Conservation (phyloP, 257 asterid genomes). For the Knoxia roxburghii region DNA sequence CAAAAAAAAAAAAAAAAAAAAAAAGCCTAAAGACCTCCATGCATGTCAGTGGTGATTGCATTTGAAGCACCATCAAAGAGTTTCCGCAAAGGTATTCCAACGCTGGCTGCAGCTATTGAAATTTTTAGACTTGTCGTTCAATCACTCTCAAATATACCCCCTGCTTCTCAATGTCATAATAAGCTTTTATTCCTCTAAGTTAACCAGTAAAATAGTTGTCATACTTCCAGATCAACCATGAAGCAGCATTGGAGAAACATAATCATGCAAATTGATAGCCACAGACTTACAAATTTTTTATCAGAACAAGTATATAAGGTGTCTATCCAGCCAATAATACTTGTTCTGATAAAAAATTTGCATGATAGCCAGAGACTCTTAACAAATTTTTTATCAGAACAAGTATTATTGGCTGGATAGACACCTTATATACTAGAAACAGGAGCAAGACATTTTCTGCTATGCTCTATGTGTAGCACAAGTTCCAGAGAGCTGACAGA, state of each 20-base stretch:
- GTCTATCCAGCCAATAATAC: neutral
- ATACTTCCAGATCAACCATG: no score
- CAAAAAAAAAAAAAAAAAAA: no score
- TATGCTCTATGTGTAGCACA: neutral
- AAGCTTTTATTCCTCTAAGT: no score
- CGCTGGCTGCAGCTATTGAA: neutral
- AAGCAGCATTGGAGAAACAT: neutral
- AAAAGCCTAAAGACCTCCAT: no score
- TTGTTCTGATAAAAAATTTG: neutral
- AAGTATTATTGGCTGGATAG: neutral
- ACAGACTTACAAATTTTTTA: no score
- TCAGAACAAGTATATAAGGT: neutral
- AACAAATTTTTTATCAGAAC: neutral
- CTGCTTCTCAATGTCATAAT: no score
- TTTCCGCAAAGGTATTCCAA: no score
- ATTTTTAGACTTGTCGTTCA: neutral
- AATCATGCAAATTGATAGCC: neutral
- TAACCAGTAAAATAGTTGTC: no score
- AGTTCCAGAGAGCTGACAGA: neutral
- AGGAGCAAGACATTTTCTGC: no score
- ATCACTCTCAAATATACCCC: neutral
- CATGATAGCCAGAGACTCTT: neutral
- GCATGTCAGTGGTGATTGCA: no score
- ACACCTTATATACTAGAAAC: neutral
- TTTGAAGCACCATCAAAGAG: no score